phyloP scores from a whole-genome alignment of 352 stramenopile genomes.

The Pythium vanterpoolii region DNA sequence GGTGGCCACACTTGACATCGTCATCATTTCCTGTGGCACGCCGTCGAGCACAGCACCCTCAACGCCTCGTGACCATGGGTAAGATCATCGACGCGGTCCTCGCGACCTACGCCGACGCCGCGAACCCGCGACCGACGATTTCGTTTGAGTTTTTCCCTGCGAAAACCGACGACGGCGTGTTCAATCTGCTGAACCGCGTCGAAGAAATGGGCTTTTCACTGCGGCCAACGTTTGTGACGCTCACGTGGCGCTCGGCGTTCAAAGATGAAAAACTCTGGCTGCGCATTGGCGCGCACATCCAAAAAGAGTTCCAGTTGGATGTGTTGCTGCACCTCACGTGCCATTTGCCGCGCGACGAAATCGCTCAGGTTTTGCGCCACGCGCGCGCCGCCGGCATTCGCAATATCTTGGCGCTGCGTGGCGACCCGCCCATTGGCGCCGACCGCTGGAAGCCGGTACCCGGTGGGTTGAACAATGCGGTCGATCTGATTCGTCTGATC shows the following conservation, averaged over 20 bases:
- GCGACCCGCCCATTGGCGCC: conserved; percentile 93
- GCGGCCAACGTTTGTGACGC: conserved; percentile 84
- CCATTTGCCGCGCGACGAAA: conserved; percentile 61
- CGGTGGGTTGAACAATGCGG: conserved; percentile 90
- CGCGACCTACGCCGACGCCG: conserved; percentile 41
- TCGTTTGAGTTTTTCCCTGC: conserved; percentile 88
- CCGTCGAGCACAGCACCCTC: background rate
- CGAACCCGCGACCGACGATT: conserved; percentile 47
- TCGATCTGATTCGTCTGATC: conserved; percentile 97
- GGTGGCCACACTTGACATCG: background rate
- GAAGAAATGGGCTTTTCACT: conserved; percentile 85
- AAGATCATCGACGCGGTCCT: conserved; percentile 83
- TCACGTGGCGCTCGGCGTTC: conserved; percentile 89
- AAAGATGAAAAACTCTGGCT: conserved; percentile 89
- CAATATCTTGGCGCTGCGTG: conserved; percentile 98
- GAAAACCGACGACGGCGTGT: conserved; percentile 83
- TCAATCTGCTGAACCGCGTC: conserved; percentile 81
- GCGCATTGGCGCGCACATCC: conserved; percentile 84
- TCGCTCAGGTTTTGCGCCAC: conserved; percentile 64
- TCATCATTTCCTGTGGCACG: background rate
- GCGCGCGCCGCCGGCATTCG: conserved; percentile 87
- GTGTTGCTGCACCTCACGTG: conserved; percentile 81
- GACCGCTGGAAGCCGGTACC: conserved; percentile 83
- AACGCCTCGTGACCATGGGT: conserved; percentile 38
- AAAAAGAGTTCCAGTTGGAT: conserved; percentile 84